Conservation (phyloP, 768 basidiomycete species). For the Galerina marginata region DNA sequence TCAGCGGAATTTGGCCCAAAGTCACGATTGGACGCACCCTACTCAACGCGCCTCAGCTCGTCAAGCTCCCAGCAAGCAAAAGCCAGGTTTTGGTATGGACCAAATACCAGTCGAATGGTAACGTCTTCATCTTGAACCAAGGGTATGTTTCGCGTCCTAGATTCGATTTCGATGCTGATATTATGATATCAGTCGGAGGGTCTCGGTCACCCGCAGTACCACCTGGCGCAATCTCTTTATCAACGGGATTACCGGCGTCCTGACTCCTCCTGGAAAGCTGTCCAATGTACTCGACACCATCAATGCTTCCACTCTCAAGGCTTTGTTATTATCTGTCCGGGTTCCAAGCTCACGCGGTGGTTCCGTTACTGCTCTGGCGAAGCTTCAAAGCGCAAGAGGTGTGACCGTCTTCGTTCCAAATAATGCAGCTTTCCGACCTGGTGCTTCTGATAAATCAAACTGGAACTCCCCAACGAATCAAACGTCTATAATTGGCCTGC, state of each 20-base stretch:
- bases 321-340: slow-evolving; percentile 29
- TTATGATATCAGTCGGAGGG: slow-evolving; percentile 23
- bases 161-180: slow-evolving; percentile 2
- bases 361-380: slow-evolving; percentile 40
- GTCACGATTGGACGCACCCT: slow-evolving; percentile 69
- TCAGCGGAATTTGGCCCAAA: slow-evolving; percentile 53
- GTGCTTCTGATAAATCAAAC: slow-evolving; percentile 23
- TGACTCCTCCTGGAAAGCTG: slow-evolving; percentile 58
- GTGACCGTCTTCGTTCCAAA: slow-evolving; percentile 74
- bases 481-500: slow-evolving; percentile 48
- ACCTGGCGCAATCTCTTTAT: slow-evolving; percentile 47
- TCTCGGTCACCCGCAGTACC: slow-evolving; percentile 43
- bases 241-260: slow-evolving; percentile 53
- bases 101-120: slow-evolving; percentile 23
- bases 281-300: slow-evolving; percentile 44
- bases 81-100: slow-evolving; percentile 57
- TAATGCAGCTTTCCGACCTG: slow-evolving; percentile 47
- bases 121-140: slow-evolving; percentile 54
- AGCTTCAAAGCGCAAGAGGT: slow-evolving; percentile 48
- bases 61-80: slow-evolving; percentile 62
- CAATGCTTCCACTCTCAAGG: slow-evolving; percentile 48
- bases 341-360: slow-evolving; percentile 33
- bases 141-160: slow-evolving; percentile 34
- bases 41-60: slow-evolving; percentile 52
- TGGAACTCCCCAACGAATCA: slow-evolving; percentile 46